Evolutionary conservation across 352 stramenopile genomes (phyloP), one percentile per base, ranked within the genome.

Genomic region (Phytophthora sansomeana): DNA sequence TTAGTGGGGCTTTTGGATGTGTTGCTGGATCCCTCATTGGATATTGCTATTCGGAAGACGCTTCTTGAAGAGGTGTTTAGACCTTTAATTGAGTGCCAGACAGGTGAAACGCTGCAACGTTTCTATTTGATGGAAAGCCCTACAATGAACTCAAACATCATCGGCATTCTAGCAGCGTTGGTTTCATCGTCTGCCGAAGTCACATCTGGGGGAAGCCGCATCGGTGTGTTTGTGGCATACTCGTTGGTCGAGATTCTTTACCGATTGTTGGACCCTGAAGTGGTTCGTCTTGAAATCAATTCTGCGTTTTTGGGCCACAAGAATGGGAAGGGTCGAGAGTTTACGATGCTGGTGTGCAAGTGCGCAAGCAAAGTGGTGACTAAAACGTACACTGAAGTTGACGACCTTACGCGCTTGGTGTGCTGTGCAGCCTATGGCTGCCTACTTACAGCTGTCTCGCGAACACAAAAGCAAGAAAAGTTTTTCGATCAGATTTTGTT

Each of bases 401-500:
- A 61, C 26, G 78, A 87, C 13, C 72, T 71, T 7, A 64, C 67
- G 10, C 74, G 78, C 6, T 81, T 90, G 50, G 44, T 73, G 29
- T 90, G 78, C 44, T 88, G 76, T 53, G 79, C 83, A 49, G 87
- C 87, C 19, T 95, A 93, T 51, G 81, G 74, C 29, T 95, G 87
- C 63, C 61, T 95, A 14, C 70, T 94, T 11, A 90, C 78, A 2
- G 87, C 85, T 3, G 84, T 95, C 21, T 90, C 85, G 1, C 80
- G 81, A 30, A 94, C 87, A 6, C 87, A 95, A 69, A 95, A 92
- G 24, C 83, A 94, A 42, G 85, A 95, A 42, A 95, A 95, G 52
- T 90, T 95, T 55, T 95, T 88, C 48, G 85, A 92, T 52, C 87
- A 95, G 63, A 89, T 95, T 35, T 66, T 95, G 38, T 93, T 95